These are phyloP conservation scores for Russula ochroleuca DNA, from an alignment of 768 basidiomycete genomes.

Conservation along the genomic window DNA sequence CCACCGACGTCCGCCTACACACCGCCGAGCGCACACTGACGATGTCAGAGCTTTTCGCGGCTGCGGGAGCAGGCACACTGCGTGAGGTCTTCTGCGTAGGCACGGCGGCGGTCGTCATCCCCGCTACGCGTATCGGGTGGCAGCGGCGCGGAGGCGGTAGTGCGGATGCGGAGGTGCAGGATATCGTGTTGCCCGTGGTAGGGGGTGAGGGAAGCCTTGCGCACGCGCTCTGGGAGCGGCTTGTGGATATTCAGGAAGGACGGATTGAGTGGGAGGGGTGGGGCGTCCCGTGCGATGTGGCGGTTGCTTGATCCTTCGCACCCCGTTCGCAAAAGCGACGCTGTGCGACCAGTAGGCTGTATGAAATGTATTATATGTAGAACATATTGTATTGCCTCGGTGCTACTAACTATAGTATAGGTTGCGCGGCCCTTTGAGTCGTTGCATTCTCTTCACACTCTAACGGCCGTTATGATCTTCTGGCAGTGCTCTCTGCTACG, in stretches of 20 bases:
- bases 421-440: background rate
- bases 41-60: conserved; percentile 41
- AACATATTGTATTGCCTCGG: background rate
- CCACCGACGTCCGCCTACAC: conserved; percentile 39
- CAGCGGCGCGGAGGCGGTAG: conserved; percentile 36
- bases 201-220: conserved; percentile 50
- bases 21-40: conserved; percentile 45
- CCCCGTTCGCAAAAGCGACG: background rate
- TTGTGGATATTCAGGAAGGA: conserved; percentile 78
- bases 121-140: conserved; percentile 71
- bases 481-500: no score
- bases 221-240: conserved; percentile 59
- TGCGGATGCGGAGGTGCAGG: background rate
- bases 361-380: background rate
- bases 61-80: conserved; percentile 55
- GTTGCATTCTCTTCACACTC: background rate
- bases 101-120: conserved; percentile 73
- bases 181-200: conserved; percentile 50
- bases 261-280: conserved; percentile 57
- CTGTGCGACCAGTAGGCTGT: background rate
- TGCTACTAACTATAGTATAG: background rate
- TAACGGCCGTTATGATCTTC: no score
- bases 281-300: conserved; percentile 44
- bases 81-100: conserved; percentile 84
- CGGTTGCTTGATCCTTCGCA: background rate